phyloP scores from a whole-genome alignment of 2,329 filamentous ascomycete species.

The Tolypocladium pustulatum region DNA sequence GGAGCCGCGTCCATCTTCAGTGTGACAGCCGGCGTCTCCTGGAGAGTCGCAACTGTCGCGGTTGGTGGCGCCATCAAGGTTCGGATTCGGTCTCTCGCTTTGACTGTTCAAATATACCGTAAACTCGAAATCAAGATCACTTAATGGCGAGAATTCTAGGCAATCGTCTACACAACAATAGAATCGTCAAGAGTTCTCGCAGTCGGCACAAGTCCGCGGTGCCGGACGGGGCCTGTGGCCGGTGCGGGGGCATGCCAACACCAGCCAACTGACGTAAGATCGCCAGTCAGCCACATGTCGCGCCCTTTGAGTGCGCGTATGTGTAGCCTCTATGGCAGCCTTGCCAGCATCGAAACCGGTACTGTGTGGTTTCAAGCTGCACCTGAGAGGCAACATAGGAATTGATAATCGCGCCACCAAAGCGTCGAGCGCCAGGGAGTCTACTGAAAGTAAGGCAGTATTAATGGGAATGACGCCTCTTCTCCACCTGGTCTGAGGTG shows the following conservation, averaged over 20 bases:
- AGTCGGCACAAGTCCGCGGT: not conserved
- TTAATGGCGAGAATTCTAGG: not conserved
- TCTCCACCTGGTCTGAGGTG: too few species aligned
- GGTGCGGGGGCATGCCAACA: not conserved
- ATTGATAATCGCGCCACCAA: not conserved
- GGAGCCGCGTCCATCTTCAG: conserved; percentile 2
- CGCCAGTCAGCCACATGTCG: not conserved
- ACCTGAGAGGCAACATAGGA: not conserved
- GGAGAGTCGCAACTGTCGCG: conserved; percentile 1
- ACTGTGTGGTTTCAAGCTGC: not conserved
- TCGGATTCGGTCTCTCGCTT: not conserved
- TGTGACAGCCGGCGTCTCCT: not conserved
- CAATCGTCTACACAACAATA: not conserved
- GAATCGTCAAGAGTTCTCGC: not conserved
- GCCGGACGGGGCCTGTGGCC: not conserved
- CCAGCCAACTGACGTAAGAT: not conserved
- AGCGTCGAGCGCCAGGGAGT: not conserved
- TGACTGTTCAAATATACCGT: too few species aligned
- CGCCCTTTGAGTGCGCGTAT: not conserved
- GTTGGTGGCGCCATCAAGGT: conserved; percentile 7
- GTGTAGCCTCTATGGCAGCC: not conserved
- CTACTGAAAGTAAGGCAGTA: too few species aligned
- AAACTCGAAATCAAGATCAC: not conserved
- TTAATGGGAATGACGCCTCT: too few species aligned
- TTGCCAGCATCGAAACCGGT: not conserved